phyloP scores from a whole-genome alignment of 305 asterid species.

The Fraxinus platypoda region DNA sequence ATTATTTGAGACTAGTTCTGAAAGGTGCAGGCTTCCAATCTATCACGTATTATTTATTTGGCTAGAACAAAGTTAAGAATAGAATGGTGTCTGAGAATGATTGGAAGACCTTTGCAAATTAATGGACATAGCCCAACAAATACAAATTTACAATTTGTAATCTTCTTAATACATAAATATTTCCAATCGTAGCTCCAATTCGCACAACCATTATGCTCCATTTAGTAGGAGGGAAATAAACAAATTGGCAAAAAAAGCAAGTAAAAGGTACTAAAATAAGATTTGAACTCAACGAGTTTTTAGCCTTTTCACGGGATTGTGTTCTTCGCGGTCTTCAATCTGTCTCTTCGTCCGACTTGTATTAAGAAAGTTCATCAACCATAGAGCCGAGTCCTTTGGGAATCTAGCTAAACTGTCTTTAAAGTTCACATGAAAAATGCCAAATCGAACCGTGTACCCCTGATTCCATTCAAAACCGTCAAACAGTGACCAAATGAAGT shows the following conservation, averaged over 20 bases:
- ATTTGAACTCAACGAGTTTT: not conserved
- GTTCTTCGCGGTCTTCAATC: not conserved
- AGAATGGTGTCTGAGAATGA: not conserved
- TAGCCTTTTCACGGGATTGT: not conserved
- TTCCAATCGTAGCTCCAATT: not conserved
- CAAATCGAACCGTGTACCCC: conserved; percentile 41
- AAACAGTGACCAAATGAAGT: conserved; percentile 44
- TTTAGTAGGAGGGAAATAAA: no score
- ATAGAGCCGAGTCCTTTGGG: conserved; percentile 25
- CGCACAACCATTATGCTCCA: not conserved
- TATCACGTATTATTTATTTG: not conserved
- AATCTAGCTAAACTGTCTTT: conserved; percentile 28
- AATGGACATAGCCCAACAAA: not conserved
- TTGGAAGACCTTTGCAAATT: not conserved
- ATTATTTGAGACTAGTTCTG: not conserved
- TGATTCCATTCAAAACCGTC: conserved; percentile 42
- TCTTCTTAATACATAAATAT: not conserved
- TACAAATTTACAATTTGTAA: no score
- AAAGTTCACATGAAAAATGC: conserved; percentile 34
- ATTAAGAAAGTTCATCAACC: conserved; percentile 16
- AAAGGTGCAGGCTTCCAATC: not conserved
- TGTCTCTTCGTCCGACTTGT: not conserved
- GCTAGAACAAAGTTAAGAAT: not conserved
- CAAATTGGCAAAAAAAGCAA: not conserved
- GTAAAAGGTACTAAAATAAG: not conserved